Evolutionary conservation across 2,329 filamentous ascomycete genomes (phyloP), one percentile per base, ranked within the genome.

Genomic region (Xylaria sp.): DNA sequence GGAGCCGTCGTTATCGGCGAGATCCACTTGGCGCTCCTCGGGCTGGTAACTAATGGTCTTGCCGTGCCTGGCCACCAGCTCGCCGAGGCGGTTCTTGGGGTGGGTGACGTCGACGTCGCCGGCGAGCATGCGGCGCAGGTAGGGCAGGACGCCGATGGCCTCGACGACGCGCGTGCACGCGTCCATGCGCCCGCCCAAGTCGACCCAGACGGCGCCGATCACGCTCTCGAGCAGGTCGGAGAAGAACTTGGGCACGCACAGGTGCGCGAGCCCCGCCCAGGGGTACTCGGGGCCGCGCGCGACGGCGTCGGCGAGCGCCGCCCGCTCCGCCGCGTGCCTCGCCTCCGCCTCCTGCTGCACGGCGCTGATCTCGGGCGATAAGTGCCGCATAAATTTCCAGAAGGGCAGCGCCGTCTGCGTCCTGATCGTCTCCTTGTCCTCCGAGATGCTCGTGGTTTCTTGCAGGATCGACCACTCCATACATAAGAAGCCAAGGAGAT

Each of bases 151-250:
- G 0, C 91, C 91, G 2, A 91, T 73, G 0, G 76, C 73, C 41
- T 82, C 78, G 0, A 91, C 69, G 37, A 97, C 78, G 0, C 48
- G 65, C 45, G 80, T 75, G 63, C 91, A 95, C 0, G 68, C 69
- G 0, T 74, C 74, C 13, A 91, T 67, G 1, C 81, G 78, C 17
- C 44, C 48, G 0, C 88, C 89, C 0, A 79, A 89, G 69, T 97
- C 94, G 18, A 96, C 76, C 77, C 89, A 97, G 0, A 97, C 79
- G 0, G 92, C 92, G 0, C 90, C 93, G 0, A 97, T 71, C 0
- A 95, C 69, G 26, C 84, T 83, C 74, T 97, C 93, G 8, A 97
- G 78, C 7, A 97, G 74, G 69, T 97, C 92, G 0, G 89, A 93
- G 71, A 89, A 88, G 70, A 90, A 89, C 67, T 97, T 97, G 16